A percentile compares a stretch with the other conserved stretches of the same genome.
Conservation (phyloP, 257 asterid genomes). For the Eustoma russellianum region DNA sequence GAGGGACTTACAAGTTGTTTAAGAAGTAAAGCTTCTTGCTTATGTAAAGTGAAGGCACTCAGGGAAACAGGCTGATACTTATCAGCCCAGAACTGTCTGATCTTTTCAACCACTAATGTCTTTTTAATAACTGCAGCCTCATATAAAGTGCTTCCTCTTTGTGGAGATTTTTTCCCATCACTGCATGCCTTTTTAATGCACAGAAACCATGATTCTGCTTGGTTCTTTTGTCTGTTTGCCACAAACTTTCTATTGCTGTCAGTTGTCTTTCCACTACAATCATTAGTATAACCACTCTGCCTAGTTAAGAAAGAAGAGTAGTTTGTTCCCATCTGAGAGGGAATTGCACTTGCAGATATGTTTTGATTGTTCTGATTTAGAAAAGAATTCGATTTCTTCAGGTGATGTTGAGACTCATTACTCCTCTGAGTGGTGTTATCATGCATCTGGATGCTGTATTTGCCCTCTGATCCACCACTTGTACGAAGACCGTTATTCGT, state of each 20-base stretch:
- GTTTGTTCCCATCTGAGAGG: conserved; percentile 17
- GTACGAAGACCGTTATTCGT: conserved; percentile 13
- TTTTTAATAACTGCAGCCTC: conserved; percentile 62
- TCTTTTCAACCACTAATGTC: conserved; percentile 61
- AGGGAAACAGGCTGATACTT: conserved; percentile 59
- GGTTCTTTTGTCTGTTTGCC: conserved; percentile 43
- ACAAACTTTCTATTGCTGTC: conserved; percentile 44
- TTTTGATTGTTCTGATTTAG: conserved; percentile 15
- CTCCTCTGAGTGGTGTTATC: conserved; percentile 20
- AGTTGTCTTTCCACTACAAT: conserved; percentile 44
- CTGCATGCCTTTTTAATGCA: conserved; percentile 73
- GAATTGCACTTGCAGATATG: conserved; percentile 11
- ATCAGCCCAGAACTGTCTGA: conserved; percentile 78
- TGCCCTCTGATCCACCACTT: conserved; percentile 11
- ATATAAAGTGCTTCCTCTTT: conserved; percentile 38
- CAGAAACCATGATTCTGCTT: conserved; percentile 49
- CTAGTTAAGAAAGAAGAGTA: conserved; percentile 32
- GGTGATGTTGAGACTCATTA: conserved; percentile 11
- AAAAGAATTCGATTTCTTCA: conserved; percentile 8
- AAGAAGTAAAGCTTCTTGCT: conserved; percentile 60
- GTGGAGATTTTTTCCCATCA: conserved; percentile 45
- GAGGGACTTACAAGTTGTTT: conserved; percentile 49
- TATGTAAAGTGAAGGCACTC: conserved; percentile 60
- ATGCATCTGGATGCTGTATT: conserved; percentile 24
- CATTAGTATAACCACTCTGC: conserved; percentile 45